Evolutionary conservation across 1,139 yeast species (phyloP).

Genomic region (Hansenula sp.): DNA sequence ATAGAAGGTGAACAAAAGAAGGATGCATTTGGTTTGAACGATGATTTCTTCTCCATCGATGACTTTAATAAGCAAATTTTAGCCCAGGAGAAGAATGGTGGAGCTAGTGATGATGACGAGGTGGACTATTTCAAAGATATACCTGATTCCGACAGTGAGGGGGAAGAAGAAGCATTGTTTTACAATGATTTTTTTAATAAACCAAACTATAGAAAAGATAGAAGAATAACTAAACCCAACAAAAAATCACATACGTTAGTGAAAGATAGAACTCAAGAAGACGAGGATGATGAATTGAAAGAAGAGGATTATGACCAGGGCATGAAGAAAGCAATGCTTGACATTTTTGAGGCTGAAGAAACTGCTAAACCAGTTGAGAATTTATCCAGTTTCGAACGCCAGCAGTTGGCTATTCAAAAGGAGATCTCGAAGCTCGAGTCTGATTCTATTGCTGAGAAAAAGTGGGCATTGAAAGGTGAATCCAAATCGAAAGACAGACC

Average conservation of each 20-base stretch:
- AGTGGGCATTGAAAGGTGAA: slow-evolving; percentile 95
- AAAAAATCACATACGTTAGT: slow-evolving; percentile 12
- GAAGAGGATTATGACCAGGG: slow-evolving; percentile 52
- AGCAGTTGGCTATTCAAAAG: slow-evolving; percentile 69
- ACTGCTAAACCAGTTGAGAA: slow-evolving; percentile 36
- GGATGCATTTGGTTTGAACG: slow-evolving; percentile 63
- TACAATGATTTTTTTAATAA: slow-evolving; percentile 74
- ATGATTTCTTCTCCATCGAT: slow-evolving; percentile 81
- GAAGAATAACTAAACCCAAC: slow-evolving; percentile 10
- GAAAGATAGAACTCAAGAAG: slow-evolving; percentile 24
- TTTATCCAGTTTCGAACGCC: slow-evolving; percentile 78
- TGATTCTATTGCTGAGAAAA: slow-evolving; percentile 85
- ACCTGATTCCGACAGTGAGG: slow-evolving; percentile 43
- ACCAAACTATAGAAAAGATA: slow-evolving; percentile 20
- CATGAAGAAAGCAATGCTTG: slow-evolving; percentile 57
- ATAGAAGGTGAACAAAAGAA: slow-evolving; percentile 8
- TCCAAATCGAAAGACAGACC: slow-evolving; percentile 81
- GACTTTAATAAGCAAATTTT: slow-evolving; percentile 80
- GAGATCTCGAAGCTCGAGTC: slow-evolving; percentile 79
- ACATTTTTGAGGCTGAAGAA: slow-evolving; percentile 55
- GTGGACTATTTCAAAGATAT: slow-evolving; percentile 65
- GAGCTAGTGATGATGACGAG: slow-evolving; percentile 47
- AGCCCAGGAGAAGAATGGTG: slow-evolving; percentile 55
- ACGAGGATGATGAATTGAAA: slow-evolving; percentile 34
- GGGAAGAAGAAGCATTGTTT: slow-evolving; percentile 68